Evolutionary conservation across 768 basidiomycete genomes (phyloP).

Genomic region (Favolaschia claudopus): DNA sequence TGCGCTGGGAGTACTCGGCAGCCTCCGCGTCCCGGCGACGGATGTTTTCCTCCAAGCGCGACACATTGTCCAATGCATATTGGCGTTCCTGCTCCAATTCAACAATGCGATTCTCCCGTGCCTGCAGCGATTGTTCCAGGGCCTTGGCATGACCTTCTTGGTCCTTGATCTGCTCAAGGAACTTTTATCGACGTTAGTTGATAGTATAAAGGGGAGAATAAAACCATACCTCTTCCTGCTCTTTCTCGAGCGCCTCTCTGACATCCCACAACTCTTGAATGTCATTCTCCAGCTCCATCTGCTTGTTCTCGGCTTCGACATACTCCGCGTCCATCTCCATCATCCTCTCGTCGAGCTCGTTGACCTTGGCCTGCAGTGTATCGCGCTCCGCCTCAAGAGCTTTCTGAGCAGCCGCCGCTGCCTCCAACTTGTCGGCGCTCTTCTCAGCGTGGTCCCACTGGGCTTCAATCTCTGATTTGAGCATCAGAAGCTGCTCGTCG

Average conservation of each 20-base stretch:
- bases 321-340: slow-evolving; percentile 60
- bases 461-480: slow-evolving; percentile 72
- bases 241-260: slow-evolving; percentile 63
- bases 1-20: slow-evolving; percentile 51
- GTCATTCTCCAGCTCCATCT: slow-evolving; percentile 61
- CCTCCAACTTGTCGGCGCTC: slow-evolving; percentile 53
- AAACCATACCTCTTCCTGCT: slow-evolving; percentile 58
- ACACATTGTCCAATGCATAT: slow-evolving; percentile 58
- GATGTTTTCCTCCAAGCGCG: slow-evolving; percentile 65
- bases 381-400: slow-evolving; percentile 50
- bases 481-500: slow-evolving; percentile 53
- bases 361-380: slow-evolving; percentile 46
- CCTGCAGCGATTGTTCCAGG: slow-evolving; percentile 56
- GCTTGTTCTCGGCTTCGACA: slow-evolving; percentile 63
- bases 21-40: slow-evolving; percentile 66
- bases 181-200: slow-evolving; percentile 39
- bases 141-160: slow-evolving; percentile 60
- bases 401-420: slow-evolving; percentile 44
- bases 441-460: slow-evolving; percentile 76
- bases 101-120: slow-evolving; percentile 59
- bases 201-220: background rate
- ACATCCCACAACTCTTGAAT: slow-evolving; percentile 58
- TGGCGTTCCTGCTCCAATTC: slow-evolving; percentile 64
- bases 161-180: slow-evolving; percentile 60
- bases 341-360: slow-evolving; percentile 51